Evolutionary conservation across 116 monocot species (phyloP).

Genomic region (Zostera marina): DNA sequence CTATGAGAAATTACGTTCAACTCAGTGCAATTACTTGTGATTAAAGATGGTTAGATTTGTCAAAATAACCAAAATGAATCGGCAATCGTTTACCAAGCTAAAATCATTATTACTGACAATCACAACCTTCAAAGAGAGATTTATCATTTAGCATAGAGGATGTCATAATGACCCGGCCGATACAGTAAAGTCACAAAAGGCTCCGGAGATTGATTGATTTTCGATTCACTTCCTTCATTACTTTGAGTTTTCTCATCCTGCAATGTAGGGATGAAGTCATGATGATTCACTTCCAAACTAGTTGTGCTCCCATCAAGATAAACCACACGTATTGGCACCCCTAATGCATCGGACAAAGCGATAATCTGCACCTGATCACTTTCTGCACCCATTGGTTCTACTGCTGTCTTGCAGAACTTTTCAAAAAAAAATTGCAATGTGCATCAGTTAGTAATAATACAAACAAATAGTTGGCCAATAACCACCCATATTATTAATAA

Average conservation of each 20-base stretch:
- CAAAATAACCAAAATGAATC: too few relatives aligned
- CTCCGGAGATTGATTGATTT: not conserved
- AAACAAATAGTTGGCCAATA: not conserved
- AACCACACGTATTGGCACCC: conserved; percentile 72
- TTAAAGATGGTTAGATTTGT: too few relatives aligned
- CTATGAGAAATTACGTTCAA: too few relatives aligned
- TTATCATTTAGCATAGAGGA: conserved; percentile 60
- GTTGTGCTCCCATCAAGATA: conserved; percentile 74
- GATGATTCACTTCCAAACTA: conserved; percentile 51
- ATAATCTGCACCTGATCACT: conserved; percentile 91
- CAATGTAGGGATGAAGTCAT: conserved; percentile 61
- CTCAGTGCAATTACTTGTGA: too few relatives aligned
- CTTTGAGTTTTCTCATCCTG: not conserved
- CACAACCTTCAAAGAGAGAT: too few relatives aligned
- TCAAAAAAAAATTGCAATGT: not conserved
- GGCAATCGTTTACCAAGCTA: too few relatives aligned
- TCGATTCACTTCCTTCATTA: not conserved
- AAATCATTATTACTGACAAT: too few relatives aligned
- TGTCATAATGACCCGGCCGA: conserved; percentile 96
- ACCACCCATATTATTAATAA: not conserved
- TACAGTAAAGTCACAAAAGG: conserved; percentile 71
- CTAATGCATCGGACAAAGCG: conserved; percentile 73
- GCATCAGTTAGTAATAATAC: too few relatives aligned
- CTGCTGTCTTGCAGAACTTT: conserved; percentile 83
- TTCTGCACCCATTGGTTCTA: conserved; percentile 98